Evolutionary conservation across 208 protist genomes (phyloP), one percentile per base, ranked within the genome.

Genomic region (Vickermania ingenoplastis): DNA sequence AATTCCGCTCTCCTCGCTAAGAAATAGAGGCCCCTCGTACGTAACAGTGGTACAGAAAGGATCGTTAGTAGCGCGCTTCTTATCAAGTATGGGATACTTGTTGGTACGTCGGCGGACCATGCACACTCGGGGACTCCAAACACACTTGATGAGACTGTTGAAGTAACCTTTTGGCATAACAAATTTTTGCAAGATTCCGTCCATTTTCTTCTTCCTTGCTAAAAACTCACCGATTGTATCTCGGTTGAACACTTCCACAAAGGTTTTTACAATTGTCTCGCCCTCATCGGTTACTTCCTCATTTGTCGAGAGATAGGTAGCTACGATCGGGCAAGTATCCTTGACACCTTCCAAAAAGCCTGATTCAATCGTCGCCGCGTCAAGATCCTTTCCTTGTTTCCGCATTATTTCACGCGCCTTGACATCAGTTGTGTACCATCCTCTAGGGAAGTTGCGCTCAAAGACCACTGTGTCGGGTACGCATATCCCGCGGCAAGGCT

Each of bases 391-490:
- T 25, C 88, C 88, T 53, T 90, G 83, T 57, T 81, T 83, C 31
- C 86, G 86, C 69, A 81, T 83, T 28, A 94, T 66, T 59, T 94
- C 88, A 3, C 69, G 62, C n/a, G 75, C 82, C 72, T 86, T 91
- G 41, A 79, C 66, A 62, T 91, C 85, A 4, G 79, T 89, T 23
- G 83, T 85, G 71, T 92, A 94, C 88, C 88, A 94, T 17, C 83
- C 88, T 0, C 85, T 71, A 2, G 88, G 88, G 65, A 94, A 94
- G 69, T 92, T 94, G 61, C 86, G 88, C 64, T 94, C 88, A 61
- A 83, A 94, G 23, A 94, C 88, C 28, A 94, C 80, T 0, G 88
- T 94, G 67, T 94, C 81, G 3, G 88, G 88, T 1, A 89, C 75
- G 58, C 79, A 70, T 54, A 94, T 83, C 27, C 77, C 78, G 29